Conservation (phyloP, 2,329 filamentous ascomycete species). For the Tympanopsis confertula region DNA sequence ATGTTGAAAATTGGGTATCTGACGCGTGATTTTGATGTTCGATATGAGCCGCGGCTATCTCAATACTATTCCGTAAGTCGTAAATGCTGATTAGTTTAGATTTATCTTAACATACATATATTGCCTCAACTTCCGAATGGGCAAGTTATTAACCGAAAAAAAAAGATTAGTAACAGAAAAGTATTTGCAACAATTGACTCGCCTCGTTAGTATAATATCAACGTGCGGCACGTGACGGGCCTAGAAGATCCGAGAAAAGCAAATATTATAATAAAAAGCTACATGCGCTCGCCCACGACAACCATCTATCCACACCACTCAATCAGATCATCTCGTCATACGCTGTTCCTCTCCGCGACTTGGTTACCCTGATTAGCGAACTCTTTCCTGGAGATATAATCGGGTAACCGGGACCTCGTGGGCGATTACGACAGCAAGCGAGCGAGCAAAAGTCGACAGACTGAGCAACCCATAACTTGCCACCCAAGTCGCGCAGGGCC, state of each 20-base stretch:
- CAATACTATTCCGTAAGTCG: not conserved
- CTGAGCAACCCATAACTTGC: constrained; percentile 1
- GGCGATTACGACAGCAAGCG: too few relatives aligned
- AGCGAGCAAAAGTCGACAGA: too few relatives aligned
- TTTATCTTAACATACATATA: not conserved
- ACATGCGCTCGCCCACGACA: too few relatives aligned
- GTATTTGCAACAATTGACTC: not conserved
- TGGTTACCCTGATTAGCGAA: too few relatives aligned
- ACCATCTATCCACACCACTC: too few relatives aligned
- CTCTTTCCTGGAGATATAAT: too few relatives aligned
- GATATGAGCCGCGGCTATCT: not conserved
- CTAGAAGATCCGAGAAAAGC: not conserved
- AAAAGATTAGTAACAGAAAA: not conserved
- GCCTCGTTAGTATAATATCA: not conserved
- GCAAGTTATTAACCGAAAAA: not conserved
- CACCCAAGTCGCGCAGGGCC: constrained; percentile 3
- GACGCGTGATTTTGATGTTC: not conserved
- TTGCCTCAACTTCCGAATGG: not conserved
- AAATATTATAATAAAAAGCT: too few relatives aligned
- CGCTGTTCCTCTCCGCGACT: too few relatives aligned
- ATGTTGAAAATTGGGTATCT: too few relatives aligned
- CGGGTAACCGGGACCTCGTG: too few relatives aligned
- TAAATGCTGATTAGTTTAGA: not conserved
- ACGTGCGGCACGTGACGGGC: not conserved
- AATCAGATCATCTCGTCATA: too few relatives aligned